A percentile compares a stretch with the other conserved stretches of the same genome.
Evolutionary conservation across 1,139 yeast species (phyloP).

Genomic region (Yamadazyma sp.): DNA sequence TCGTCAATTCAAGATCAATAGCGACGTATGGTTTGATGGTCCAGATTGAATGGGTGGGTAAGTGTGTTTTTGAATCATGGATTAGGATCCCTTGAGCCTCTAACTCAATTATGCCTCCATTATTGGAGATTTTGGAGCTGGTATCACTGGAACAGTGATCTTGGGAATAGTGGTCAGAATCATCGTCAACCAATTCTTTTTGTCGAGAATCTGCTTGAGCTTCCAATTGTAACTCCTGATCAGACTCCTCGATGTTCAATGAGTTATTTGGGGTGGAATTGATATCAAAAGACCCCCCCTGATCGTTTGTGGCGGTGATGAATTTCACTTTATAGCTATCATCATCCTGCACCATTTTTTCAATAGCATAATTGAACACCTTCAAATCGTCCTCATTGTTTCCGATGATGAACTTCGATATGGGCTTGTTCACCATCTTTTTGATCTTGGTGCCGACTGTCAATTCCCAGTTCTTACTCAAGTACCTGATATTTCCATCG

Average conservation of each 20-base stretch:
- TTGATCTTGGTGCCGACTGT: conserved; percentile 65
- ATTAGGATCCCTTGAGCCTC: conserved; percentile 97
- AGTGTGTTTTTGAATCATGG: conserved; percentile 55
- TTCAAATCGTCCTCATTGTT: conserved; percentile 56
- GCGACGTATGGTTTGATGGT: conserved; percentile 76
- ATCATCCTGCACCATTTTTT: conserved; percentile 71
- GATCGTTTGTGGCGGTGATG: conserved; percentile 52
- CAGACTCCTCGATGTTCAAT: background rate
- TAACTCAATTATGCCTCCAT: conserved; percentile 65
- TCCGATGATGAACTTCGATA: conserved; percentile 68
- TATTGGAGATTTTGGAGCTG: conserved; percentile 43
- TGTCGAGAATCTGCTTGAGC: no score
- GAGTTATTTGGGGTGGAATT: conserved; percentile 31
- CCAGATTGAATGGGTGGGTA: conserved; percentile 93
- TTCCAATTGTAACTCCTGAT: background rate
- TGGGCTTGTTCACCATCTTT: conserved; percentile 57
- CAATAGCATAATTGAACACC: conserved; percentile 70
- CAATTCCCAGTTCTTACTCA: conserved; percentile 75
- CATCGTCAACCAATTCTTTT: conserved; percentile 6
- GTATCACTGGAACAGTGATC: conserved; percentile 18
- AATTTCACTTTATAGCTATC: conserved; percentile 77
- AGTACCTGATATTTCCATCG: conserved; percentile 72
- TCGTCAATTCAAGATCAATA: conserved; percentile 58
- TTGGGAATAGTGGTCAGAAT: conserved; percentile 5
- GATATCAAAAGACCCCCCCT: conserved; percentile 10